Evolutionary conservation across 805 yeast genomes (phyloP).

Genomic region (Danielia reshetovae): DNA sequence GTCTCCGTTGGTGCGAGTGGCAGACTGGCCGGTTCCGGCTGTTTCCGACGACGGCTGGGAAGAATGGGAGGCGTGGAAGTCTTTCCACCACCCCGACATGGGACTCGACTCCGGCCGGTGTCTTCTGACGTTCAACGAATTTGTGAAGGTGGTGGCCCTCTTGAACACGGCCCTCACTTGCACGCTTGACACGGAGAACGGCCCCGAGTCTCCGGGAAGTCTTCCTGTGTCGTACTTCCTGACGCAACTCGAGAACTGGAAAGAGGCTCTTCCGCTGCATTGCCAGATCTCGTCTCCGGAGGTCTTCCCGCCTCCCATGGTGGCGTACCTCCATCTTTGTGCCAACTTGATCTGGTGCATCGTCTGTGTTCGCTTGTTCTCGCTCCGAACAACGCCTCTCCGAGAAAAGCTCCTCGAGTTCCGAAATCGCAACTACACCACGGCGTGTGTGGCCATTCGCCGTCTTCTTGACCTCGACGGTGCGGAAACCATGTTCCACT

Average conservation of each 20-base stretch:
- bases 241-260: conserved; percentile 8
- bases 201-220: conserved; percentile 5
- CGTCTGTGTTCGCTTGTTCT: conserved; percentile 14
- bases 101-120: conserved; percentile 19
- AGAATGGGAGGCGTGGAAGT: conserved; percentile 23
- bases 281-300: conserved; percentile 14
- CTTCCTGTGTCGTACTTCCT: conserved; percentile 12
- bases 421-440: conserved; percentile 13
- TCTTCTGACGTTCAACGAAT: conserved; percentile 17
- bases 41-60: conserved; percentile 23
- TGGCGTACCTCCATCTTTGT: conserved; percentile 16
- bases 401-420: conserved; percentile 7
- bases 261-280: conserved; percentile 11
- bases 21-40: conserved; percentile 22
- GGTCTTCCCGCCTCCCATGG: conserved; percentile 13
- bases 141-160: conserved; percentile 14
- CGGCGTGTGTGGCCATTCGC: conserved; percentile 10
- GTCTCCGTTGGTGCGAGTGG: conserved; percentile 19
- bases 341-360: conserved; percentile 18
- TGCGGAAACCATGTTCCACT: conserved; percentile 6
- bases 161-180: conserved; percentile 21
- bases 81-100: conserved; percentile 7
- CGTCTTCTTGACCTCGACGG: conserved; percentile 7
- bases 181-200: conserved; percentile 13
- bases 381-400: conserved; percentile 2